phyloP scores from a whole-genome alignment of 2,329 filamentous ascomycete species.

The Diplodia scrobiculata region DNA sequence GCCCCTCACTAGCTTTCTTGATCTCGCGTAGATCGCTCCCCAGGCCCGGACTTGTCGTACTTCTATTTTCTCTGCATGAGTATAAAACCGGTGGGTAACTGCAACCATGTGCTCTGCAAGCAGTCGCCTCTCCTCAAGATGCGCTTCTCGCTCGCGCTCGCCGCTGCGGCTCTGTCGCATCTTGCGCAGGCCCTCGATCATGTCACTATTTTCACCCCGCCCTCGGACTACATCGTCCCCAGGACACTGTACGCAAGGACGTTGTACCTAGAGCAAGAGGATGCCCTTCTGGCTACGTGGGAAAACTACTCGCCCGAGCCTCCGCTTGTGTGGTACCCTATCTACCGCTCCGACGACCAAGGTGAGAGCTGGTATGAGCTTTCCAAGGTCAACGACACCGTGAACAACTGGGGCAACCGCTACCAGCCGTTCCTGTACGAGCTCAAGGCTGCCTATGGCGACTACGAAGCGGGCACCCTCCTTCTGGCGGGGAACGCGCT shows the following conservation, averaged over 20 bases:
- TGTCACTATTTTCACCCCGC: conserved; percentile 49
- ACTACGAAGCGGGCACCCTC: conserved; percentile 64
- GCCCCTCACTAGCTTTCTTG: conserved; percentile 20
- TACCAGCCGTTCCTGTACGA: conserved; percentile 71
- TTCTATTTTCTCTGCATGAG: neutral
- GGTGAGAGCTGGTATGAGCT: conserved; percentile 63
- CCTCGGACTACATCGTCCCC: conserved; percentile 50
- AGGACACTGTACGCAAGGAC: conserved; percentile 58
- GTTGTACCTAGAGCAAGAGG: conserved; percentile 44
- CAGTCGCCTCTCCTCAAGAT: conserved; percentile 5
- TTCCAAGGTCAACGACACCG: conserved; percentile 63
- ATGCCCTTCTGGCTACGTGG: conserved; percentile 57
- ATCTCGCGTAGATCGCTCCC: conserved; percentile 17
- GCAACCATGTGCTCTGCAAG: neutral
- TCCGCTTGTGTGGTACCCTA: conserved; percentile 48
- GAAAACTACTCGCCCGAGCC: conserved; percentile 57
- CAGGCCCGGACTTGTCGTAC: conserved; percentile 7
- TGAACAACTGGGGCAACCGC: conserved; percentile 65
- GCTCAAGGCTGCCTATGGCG: conserved; percentile 60
- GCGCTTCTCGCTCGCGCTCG: conserved; percentile 11
- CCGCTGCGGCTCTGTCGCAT: conserved; percentile 11
- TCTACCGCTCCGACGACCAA: conserved; percentile 52
- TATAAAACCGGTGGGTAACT: conserved; percentile 16
- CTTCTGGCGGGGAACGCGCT: conserved; percentile 64
- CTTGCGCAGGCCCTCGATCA: conserved; percentile 26